Base-by-base conservation (phyloP, 176 grass and related monocot genomes). In the Saccharum officinarum region DNA sequence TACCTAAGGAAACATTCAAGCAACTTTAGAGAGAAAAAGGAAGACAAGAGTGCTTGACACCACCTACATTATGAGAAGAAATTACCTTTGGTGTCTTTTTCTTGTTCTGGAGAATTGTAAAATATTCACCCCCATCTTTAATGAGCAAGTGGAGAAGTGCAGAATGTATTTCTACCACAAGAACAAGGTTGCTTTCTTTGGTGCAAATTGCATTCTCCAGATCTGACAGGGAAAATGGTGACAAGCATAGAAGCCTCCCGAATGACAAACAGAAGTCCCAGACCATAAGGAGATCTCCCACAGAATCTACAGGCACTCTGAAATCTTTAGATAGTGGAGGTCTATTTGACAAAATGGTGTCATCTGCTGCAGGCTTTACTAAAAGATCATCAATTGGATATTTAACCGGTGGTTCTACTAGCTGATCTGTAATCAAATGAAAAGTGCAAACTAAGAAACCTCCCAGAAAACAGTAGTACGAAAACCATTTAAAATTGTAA, bases 311-410 rank as follows among this genome's bases (percentile, higher is more conserved):
- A 87, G 91, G 95, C 71, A 98, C 93, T 84, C 75, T 90, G 78
- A 98, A 98, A 44, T 94, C 83, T 78, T 63, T 93, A 86, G 78
- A 83, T 30, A 87, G 75, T 79, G 82, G 76, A 40, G 87, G 84
- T 54, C 80, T 78, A 77, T 98, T 92, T 37, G 85, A 80, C 20
- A 98, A 87, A 73, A 69, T 18, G 8, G 79, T 82, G 40, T 95
- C 92, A 88, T 92, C 77, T 79, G 85, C 73, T 77, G 77, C 38
- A 62, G 87, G 80, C 55, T 84, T 76, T 54, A 95, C 73, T 79
- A 93, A 85, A 76, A 93, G 76, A 52, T 98, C 96, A 76, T 98
- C 96, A 80, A 98, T 95, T 61, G 96, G 96, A 80, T 97, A 94
- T 74, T 86, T 89, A 74, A 94, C 44, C 66, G 71, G 57, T 10